phyloP scores from a whole-genome alignment of 2,329 filamentous ascomycete genomes.

The Hypoxylon sp. region DNA sequence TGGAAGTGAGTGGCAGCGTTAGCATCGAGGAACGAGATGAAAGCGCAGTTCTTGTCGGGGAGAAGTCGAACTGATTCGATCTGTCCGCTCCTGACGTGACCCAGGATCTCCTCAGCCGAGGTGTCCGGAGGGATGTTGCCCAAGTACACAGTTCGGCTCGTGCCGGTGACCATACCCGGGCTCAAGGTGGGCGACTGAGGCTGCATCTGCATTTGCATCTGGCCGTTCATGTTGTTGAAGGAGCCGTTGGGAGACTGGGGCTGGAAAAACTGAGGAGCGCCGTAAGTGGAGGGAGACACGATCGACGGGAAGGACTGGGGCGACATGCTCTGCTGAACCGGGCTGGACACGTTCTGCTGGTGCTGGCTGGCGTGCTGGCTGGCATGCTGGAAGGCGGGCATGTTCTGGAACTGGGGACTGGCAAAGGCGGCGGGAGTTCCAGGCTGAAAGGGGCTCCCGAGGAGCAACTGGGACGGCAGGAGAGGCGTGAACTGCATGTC shows the following conservation, averaged over 20 bases:
- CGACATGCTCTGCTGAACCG: slow-evolving; percentile 79
- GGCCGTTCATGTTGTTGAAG: slow-evolving; percentile 70
- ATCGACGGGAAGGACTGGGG: slow-evolving; percentile 85
- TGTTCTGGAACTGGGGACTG: slow-evolving; percentile 89
- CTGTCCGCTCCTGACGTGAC: slow-evolving; percentile 95
- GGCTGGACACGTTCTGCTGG: slow-evolving; percentile 70
- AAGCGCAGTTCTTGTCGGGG: slow-evolving; percentile 99
- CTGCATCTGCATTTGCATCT: slow-evolving; percentile 64
- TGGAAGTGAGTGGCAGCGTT: slow-evolving; percentile 99
- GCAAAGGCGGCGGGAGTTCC: slow-evolving; percentile 90
- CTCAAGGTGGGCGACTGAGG: slow-evolving; percentile 78
- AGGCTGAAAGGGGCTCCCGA: slow-evolving; percentile 96
- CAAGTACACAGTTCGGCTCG: slow-evolving; percentile 94
- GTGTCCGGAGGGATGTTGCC: slow-evolving; percentile 99
- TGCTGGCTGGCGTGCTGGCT: slow-evolving; percentile 54
- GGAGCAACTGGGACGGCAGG: slow-evolving; percentile 89
- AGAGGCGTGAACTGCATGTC: slow-evolving; percentile 99
- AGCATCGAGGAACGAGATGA: slow-evolving; percentile 98
- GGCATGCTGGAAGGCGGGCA: slow-evolving; percentile 73
- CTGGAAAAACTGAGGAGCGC: slow-evolving; percentile 80
- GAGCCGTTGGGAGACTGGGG: slow-evolving; percentile 86
- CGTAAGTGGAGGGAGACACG: slow-evolving; percentile 84
- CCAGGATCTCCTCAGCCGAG: slow-evolving; percentile 92
- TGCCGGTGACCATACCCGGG: slow-evolving; percentile 84
- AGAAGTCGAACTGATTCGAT: slow-evolving; percentile 98